Evolutionary conservation across 345 rosid genomes (phyloP).

Genomic region (Noccaea bulbosa): DNA sequence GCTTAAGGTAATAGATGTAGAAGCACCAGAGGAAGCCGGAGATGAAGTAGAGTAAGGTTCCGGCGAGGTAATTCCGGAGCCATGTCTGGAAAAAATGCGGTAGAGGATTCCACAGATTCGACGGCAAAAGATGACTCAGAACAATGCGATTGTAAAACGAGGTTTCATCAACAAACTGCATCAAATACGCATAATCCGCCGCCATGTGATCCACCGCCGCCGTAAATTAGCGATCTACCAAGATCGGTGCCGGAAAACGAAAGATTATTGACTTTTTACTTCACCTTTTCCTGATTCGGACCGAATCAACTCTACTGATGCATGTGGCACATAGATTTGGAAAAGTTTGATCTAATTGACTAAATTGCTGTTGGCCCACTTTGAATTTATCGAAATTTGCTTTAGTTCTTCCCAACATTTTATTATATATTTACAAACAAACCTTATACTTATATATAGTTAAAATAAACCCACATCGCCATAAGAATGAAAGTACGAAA

Average conservation of each 20-base stretch:
- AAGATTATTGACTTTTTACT: neutral
- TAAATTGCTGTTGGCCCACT: slow-evolving; percentile 4
- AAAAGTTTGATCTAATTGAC: neutral
- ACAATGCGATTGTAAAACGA: slow-evolving; percentile 72
- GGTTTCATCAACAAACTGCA: slow-evolving; percentile 59
- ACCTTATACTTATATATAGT: slow-evolving; percentile 1
- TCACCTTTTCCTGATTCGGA: slow-evolving; percentile 11
- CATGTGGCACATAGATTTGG: neutral
- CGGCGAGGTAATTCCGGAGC: slow-evolving; percentile 90
- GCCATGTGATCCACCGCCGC: slow-evolving; percentile 28
- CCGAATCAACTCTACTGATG: slow-evolving; percentile 28
- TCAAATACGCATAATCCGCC: slow-evolving; percentile 44
- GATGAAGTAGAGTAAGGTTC: slow-evolving; percentile 66
- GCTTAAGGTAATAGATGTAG: slow-evolving; percentile 80
- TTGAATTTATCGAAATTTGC: slow-evolving; percentile 13
- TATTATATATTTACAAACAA: neutral
- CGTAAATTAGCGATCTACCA: slow-evolving; percentile 24
- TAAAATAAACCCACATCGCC: neutral
- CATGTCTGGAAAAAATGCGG: slow-evolving; percentile 83
- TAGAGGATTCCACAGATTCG: slow-evolving; percentile 59
- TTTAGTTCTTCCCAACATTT: neutral
- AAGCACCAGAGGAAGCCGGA: slow-evolving; percentile 92
- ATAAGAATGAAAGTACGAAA: neutral
- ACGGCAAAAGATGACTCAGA: slow-evolving; percentile 62
- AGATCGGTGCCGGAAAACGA: slow-evolving; percentile 27